Conservation (phyloP, 2,329 filamentous ascomycete species). For the Zymoseptoria passerinii region DNA sequence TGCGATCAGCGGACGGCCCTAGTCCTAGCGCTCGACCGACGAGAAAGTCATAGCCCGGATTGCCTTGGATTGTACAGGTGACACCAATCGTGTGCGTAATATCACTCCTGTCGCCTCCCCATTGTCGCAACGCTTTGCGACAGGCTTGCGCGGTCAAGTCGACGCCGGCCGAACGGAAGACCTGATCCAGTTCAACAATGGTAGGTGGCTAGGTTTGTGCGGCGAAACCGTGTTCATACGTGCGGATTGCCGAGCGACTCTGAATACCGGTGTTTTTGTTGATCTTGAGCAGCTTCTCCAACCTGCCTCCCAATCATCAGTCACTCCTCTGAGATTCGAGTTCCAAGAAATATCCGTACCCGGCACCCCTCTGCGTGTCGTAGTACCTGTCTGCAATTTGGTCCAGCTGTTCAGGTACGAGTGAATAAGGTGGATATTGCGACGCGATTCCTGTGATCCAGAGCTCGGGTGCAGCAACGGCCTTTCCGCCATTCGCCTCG, state of each 20-base stretch:
- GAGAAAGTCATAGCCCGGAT: no score
- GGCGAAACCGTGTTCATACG: background rate
- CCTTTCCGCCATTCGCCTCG: no score
- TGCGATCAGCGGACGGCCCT: no score
- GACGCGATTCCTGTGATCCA: background rate
- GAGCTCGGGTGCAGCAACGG: background rate
- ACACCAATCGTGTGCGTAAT: no score
- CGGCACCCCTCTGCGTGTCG: no score
- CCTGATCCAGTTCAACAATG: background rate
- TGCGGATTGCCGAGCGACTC: background rate
- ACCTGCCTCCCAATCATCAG: background rate
- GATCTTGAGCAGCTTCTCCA: background rate
- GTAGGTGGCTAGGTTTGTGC: background rate
- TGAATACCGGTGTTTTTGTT: background rate
- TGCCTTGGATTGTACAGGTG: no score
- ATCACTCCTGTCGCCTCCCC: no score
- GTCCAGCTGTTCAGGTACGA: background rate
- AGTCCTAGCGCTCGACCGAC: no score
- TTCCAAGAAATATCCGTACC: no score
- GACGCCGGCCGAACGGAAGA: constrained; percentile 17
- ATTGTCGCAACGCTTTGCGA: no score
- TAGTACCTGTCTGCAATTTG: background rate
- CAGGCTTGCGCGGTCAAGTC: constrained; percentile 28
- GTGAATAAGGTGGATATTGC: background rate
- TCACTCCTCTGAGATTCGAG: no score